Conservation (phyloP, 129 eudicot species). For the Tagetes patula region DNA sequence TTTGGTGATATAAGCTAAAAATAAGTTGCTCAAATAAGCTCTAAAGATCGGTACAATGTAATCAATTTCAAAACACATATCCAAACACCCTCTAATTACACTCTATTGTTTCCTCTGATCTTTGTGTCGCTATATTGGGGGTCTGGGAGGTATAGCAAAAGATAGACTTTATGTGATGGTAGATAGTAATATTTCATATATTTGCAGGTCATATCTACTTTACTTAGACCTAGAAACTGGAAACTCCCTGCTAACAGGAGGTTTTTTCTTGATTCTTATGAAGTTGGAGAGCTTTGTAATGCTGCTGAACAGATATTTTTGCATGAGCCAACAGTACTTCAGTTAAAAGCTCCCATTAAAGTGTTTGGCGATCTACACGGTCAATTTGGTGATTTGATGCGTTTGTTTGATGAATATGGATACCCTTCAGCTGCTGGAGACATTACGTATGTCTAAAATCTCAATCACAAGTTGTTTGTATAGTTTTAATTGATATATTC, state of each 20-base stretch:
- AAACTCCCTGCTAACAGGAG: conserved; percentile 87
- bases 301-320: conserved; percentile 96
- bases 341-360: conserved; percentile 92
- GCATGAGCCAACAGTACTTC: conserved; percentile 96
- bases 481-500: not conserved
- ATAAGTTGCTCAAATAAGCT: not conserved
- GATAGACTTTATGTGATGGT: not conserved
- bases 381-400: conserved; percentile 97
- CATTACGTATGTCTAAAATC: conserved; percentile 62
- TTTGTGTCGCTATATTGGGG: not conserved
- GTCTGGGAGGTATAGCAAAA: not conserved
- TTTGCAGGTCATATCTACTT: conserved; percentile 74
- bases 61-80: not conserved
- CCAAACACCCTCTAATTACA: not conserved
- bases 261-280: conserved; percentile 94
- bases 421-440: conserved; percentile 98
- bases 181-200: not conserved
- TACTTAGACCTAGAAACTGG: conserved; percentile 97
- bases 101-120: not conserved
- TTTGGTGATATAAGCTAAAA: not conserved
- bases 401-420: conserved; percentile 96
- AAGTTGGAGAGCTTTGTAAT: conserved; percentile 96
- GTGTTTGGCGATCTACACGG: conserved; percentile 99
- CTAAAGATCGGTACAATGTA: not conserved
- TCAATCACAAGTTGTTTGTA: conserved; percentile 3